phyloP scores from a whole-genome alignment of 352 stramenopile species.

The Phytophthora lateralis region DNA sequence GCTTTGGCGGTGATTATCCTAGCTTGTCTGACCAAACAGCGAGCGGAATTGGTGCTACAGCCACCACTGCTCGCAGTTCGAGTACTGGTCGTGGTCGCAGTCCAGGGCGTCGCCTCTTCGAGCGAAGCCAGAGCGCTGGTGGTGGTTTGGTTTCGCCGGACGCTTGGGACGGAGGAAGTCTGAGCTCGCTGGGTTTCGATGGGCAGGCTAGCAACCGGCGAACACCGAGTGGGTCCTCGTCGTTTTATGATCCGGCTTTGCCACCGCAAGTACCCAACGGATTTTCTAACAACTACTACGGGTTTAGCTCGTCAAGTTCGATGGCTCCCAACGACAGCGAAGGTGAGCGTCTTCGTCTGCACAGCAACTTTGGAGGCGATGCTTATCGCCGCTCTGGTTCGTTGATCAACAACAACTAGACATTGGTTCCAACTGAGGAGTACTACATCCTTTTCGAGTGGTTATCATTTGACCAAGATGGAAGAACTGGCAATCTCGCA shows the following conservation, averaged over 20 bases:
- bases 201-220: slow-evolving; percentile 18
- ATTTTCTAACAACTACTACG: slow-evolving; percentile 46
- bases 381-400: slow-evolving; percentile 49
- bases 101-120: slow-evolving; percentile 41
- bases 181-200: slow-evolving; percentile 38
- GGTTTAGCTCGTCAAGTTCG: slow-evolving; percentile 30
- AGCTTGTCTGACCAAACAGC: slow-evolving; percentile 17
- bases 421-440: not conserved
- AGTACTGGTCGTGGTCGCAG: slow-evolving; percentile 16
- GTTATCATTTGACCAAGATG: not conserved
- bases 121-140: slow-evolving; percentile 41
- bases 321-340: slow-evolving; percentile 34
- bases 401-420: slow-evolving; percentile 57
- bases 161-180: slow-evolving; percentile 37
- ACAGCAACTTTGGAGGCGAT: slow-evolving; percentile 39
- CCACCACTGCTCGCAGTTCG: slow-evolving; percentile 16
- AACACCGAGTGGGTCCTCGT: slow-evolving; percentile 26
- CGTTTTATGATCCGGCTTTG: slow-evolving; percentile 65
- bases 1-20: slow-evolving; percentile 75
- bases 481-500: slow-evolving; percentile 2
- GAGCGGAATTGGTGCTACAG: slow-evolving; percentile 11
- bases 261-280: slow-evolving; percentile 38
- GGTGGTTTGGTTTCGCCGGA: slow-evolving; percentile 24
- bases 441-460: not conserved
- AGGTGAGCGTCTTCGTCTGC: slow-evolving; percentile 34